phyloP scores from a whole-genome alignment of 2,329 filamentous ascomycete genomes.

The Fusarium clavum region DNA sequence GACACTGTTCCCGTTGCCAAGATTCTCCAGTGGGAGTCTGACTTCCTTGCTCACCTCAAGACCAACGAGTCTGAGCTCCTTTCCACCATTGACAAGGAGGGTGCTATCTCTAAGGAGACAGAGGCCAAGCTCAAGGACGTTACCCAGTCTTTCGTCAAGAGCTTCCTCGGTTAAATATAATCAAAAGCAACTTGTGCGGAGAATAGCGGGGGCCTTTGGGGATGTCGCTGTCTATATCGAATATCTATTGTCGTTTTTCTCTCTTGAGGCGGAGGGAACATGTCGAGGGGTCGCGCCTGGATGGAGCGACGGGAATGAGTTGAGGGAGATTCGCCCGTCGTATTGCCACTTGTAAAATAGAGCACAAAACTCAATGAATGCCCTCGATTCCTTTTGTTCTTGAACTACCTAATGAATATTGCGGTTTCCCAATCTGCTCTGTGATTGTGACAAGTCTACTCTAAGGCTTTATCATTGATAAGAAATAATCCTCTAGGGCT shows the following conservation, averaged over 20 bases:
- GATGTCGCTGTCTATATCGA: conserved; percentile 63
- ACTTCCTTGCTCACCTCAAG: conserved; percentile 93
- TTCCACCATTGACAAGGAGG: conserved; percentile 92
- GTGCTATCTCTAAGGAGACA: conserved; percentile 92
- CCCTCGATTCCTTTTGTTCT: conserved; percentile 71
- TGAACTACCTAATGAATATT: conserved; percentile 17
- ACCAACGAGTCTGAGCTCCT: conserved; percentile 88
- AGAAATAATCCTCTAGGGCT: neutral
- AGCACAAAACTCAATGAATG: conserved; percentile 70
- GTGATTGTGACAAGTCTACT: neutral
- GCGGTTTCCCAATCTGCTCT: neutral
- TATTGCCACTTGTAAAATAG: conserved; percentile 72
- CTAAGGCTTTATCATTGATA: neutral
- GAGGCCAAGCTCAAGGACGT: conserved; percentile 85
- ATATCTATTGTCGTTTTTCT: conserved; percentile 59
- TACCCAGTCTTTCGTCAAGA: conserved; percentile 88
- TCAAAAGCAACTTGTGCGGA: conserved; percentile 47
- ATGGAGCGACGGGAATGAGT: conserved; percentile 58
- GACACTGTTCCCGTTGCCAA: conserved; percentile 89
- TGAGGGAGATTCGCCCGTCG: conserved; percentile 60
- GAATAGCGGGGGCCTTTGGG: conserved; percentile 50
- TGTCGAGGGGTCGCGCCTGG: conserved; percentile 60
- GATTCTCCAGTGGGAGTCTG: conserved; percentile 92
- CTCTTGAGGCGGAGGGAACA: conserved; percentile 60
- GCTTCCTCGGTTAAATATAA: conserved; percentile 74